phyloP scores from a whole-genome alignment of 768 basidiomycete species.

The Rhodosporidiobolus sp. region DNA sequence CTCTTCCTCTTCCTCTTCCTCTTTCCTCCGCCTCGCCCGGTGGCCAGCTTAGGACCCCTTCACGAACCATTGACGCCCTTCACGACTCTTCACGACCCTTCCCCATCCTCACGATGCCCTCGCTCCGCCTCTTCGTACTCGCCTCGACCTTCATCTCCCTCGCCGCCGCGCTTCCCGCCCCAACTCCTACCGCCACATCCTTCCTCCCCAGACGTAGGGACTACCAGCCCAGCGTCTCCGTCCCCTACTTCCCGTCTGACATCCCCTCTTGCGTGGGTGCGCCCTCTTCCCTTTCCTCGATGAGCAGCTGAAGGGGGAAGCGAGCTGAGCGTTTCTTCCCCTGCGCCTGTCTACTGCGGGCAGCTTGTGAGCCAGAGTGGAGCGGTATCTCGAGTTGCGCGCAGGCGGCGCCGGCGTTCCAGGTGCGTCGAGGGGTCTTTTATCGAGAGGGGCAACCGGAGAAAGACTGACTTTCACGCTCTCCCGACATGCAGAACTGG shows the following conservation, averaged over 20 bases:
- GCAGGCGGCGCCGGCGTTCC: conserved; percentile 18
- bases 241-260: conserved; percentile 22
- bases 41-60: neutral
- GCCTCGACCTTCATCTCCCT: neutral
- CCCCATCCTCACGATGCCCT: neutral
- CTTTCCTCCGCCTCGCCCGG: too few relatives aligned
- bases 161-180: neutral
- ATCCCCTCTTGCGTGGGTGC: conserved; percentile 28
- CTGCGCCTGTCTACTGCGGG: too few relatives aligned
- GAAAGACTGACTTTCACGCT: neutral
- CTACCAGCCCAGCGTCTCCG: neutral
- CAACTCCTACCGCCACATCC: neutral
- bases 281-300: neutral
- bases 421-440: conserved; percentile 16
- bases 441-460: neutral
- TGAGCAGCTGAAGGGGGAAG: too few relatives aligned
- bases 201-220: neutral
- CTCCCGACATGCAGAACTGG: neutral
- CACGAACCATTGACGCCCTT: neutral
- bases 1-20: too few relatives aligned
- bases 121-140: neutral
- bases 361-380: conserved; percentile 32
- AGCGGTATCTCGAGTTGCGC: conserved; percentile 21
- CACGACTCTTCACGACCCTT: neutral
- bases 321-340: too few relatives aligned